These are phyloP conservation scores for Solanum pinnatisectum DNA, from an alignment of 257 asterid genomes.

Conservation along the genomic window DNA sequence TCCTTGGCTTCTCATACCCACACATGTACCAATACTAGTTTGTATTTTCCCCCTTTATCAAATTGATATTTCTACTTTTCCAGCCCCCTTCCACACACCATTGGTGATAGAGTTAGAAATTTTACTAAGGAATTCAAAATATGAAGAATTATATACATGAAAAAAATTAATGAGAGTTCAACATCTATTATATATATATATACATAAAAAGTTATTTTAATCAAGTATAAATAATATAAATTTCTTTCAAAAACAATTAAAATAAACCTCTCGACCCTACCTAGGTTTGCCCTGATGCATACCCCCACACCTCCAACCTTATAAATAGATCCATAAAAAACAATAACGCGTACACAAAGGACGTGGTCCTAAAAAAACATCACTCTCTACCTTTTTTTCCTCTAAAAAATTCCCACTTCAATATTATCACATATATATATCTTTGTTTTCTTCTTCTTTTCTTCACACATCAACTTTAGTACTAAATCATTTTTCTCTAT, in stretches of 20 bases:
- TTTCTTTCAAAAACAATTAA: too few species aligned
- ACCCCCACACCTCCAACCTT: background rate
- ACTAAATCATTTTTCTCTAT: background rate
- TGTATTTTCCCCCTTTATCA: background rate
- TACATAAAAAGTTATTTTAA: too few species aligned
- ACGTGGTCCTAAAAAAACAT: constrained; percentile 56
- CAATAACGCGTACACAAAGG: background rate
- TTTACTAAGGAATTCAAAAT: accelerated
- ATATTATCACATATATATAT: constrained; percentile 2
- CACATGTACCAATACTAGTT: background rate
- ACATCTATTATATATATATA: background rate
- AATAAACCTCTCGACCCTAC: too few species aligned
- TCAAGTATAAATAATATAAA: too few species aligned
- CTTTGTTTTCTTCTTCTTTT: constrained; percentile 1
- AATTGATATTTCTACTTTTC: background rate
- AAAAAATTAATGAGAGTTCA: background rate
- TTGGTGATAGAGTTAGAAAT: too few species aligned
- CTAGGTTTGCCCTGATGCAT: background rate
- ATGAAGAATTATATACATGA: background rate
- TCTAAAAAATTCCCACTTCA: constrained; percentile 43
- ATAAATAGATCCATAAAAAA: background rate
- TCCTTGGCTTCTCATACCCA: background rate
- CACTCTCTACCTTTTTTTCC: constrained; percentile 26
- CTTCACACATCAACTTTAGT: background rate
- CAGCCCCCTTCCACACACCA: background rate